phyloP scores from a whole-genome alignment of 225 moss, liverwort and hornwort species.

The Bryum argenteum region DNA sequence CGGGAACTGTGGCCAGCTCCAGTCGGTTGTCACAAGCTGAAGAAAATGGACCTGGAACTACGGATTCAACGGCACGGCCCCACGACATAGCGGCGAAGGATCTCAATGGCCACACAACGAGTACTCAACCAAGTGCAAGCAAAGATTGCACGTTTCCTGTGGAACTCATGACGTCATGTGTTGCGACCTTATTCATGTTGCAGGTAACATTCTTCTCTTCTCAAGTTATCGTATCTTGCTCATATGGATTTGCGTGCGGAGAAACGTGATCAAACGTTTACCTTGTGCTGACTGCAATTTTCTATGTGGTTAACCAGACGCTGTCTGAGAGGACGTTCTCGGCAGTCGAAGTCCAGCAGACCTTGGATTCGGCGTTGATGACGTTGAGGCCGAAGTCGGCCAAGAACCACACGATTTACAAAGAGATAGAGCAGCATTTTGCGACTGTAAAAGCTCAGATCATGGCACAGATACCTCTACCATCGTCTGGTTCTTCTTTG shows the following conservation, averaged over 20 bases:
- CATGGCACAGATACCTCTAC: constrained; percentile 75
- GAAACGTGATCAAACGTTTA: not conserved
- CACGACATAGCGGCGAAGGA: constrained; percentile 45
- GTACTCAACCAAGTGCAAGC: constrained; percentile 38
- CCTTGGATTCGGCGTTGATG: constrained; percentile 73
- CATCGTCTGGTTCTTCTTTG: constrained; percentile 45
- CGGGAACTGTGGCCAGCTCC: constrained; percentile 57
- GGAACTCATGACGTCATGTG: constrained; percentile 89
- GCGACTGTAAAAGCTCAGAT: constrained; percentile 82
- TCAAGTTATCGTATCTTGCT: not conserved
- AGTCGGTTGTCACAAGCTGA: constrained; percentile 41
- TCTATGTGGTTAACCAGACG: constrained; percentile 54
- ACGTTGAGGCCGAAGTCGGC: constrained; percentile 78
- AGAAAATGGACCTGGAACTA: constrained; percentile 44
- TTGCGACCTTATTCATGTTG: constrained; percentile 92
- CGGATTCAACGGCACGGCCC: constrained; percentile 47
- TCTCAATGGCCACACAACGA: constrained; percentile 34
- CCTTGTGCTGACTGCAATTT: constrained; percentile 27
- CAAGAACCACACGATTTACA: constrained; percentile 75
- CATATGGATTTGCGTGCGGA: constrained; percentile 7
- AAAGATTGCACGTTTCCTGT: constrained; percentile 57
- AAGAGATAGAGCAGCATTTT: constrained; percentile 91
- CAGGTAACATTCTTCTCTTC: constrained; percentile 57
- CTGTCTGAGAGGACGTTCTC: constrained; percentile 78
- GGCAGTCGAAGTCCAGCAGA: constrained; percentile 69